Evolutionary conservation across 139 green algal species (phyloP), one percentile per base, ranked within the genome.

Genomic region (Eudorina sp.): DNA sequence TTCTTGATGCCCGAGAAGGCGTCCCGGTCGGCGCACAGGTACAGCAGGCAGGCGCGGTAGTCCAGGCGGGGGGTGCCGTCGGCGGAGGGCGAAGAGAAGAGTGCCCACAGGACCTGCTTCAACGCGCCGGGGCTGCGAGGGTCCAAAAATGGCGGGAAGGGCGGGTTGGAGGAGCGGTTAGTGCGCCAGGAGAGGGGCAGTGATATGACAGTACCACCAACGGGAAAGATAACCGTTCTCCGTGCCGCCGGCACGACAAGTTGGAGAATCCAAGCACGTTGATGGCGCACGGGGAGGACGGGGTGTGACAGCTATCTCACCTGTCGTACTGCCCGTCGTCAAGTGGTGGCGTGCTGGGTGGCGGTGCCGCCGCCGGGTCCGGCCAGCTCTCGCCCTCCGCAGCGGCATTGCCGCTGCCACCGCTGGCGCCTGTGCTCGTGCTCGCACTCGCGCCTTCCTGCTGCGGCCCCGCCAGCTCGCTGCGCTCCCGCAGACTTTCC

Each of bases 21-120:
- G 74, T 95, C 93, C 2, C 88, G 87, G 88, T 94, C 92, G 14
- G 88, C 73, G 85, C 93, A 94, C 2, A 94, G 74, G 78, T 94
- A 92, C 78, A 94, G 89, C 72, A 95, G 88, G 72, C 90, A 76
- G 21, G 89, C 51, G 27, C 84, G 80, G 78, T 85, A 82, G 85
- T 86, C 81, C 7, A 93, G 72, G 51, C 60, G 73, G 11, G 41
- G 60, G 31, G 29, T 66, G 43, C 88, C 69, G 72, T 53, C 74
- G 6, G 75, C 14, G 9, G 64, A 25, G 16, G 72, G 23, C 46
- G 60, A 55, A 6, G 81, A 77, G 25, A 95, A 95, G 18, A 90
- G 43, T 21, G 86, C 74, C 92, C 92, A 95, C 31, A 95, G 77
- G 69, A 95, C 53, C 34, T 80, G 60, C 83, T 94, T 93, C 34